Evolutionary conservation across 1,284 basidiomycete species (phyloP), one percentile per base, ranked within the genome.

Genomic region (Phellinidium pouzarii): DNA sequence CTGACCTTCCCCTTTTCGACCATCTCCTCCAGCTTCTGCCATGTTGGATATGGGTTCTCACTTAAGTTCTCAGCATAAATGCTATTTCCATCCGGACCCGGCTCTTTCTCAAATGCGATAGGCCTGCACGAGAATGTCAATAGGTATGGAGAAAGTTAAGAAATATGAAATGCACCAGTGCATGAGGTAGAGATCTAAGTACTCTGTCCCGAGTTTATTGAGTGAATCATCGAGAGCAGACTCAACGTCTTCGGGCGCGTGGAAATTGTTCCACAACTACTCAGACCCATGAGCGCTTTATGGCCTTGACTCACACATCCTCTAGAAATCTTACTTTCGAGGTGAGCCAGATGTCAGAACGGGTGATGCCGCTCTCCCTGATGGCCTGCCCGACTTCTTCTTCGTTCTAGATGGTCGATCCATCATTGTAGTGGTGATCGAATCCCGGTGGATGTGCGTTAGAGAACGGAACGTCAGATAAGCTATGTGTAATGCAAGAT

Each of bases 11-110:
- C 88, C 60, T 80, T 85, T 56, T 79, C 77, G 20, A 87, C 80
- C 64, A 92, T 64, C 59, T 84, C 82, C 65, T 94, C 91, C 62
- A 94, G 81, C 62, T 87, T 84, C 62, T 81, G 71, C 91, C 91
- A 94, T 0, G 91, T 93, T 20, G 84, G 84, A 62, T 84, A 82
- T 2, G 86, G 82, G 64, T 91, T 74, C 19, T 79, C 79, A 4
- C 81, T 85, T n/a, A 91, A 76, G 5, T 74, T 73, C 53, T 71
- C 67, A 55, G 91, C 80, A 43, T 84, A 59, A 60, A 71, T 62
- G 47, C 69, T 66, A 55, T 70, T 70, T 50, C 75, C 78, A 38
- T 73, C 59, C 25, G 53, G 40, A 25, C 46, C 44, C 14, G 38
- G 26, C 3, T 41, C 72, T 53, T 77, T 78, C 62, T 85, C 82